Percentiles rank a stretch among this genome's conserved stretches.
Conservation (phyloP, 2,329 filamentous ascomycete species). For the Orbilia oligospora region DNA sequence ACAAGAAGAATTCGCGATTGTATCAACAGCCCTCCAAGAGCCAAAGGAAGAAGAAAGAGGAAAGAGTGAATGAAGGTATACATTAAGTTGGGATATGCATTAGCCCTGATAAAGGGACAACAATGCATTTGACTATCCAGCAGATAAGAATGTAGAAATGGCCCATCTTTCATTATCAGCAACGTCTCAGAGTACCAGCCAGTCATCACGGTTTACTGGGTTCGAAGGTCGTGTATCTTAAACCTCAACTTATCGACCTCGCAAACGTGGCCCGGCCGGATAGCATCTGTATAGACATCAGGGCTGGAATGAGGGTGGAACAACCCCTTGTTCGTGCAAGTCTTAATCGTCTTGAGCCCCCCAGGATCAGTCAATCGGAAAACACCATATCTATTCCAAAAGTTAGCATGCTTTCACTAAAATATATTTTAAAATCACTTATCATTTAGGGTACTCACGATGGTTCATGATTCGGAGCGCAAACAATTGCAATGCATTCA, state of each 20-base stretch:
- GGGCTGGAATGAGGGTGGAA: constrained; percentile 82
- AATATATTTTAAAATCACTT: background rate
- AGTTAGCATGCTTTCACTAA: constrained; percentile 55
- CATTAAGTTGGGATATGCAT: no score
- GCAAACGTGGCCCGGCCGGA: constrained; percentile 73
- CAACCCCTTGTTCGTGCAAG: constrained; percentile 81
- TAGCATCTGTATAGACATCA: constrained; percentile 67
- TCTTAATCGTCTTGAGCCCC: constrained; percentile 85
- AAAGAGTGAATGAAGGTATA: background rate
- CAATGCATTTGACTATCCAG: no score
- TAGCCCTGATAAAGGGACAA: no score
- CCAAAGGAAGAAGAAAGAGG: constrained; percentile 1
- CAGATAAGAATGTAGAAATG: background rate
- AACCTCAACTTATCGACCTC: constrained; percentile 74
- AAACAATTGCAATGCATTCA: constrained; percentile 97
- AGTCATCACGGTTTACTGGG: constrained; percentile 28
- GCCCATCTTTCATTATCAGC: no score
- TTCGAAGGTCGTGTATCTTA: constrained; percentile 76
- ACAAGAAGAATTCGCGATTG: background rate
- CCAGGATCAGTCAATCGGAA: constrained; percentile 95
- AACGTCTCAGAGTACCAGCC: background rate
- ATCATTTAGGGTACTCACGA: constrained; percentile 72
- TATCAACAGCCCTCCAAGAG: background rate
- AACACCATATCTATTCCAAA: constrained; percentile 80
- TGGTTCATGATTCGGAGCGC: constrained; percentile 83